A percentile compares a stretch with the other conserved stretches of the same genome.
These are phyloP conservation scores for Podila epigama DNA, from an alignment of 192 early-diverging fungal species.

Conservation along the genomic window DNA sequence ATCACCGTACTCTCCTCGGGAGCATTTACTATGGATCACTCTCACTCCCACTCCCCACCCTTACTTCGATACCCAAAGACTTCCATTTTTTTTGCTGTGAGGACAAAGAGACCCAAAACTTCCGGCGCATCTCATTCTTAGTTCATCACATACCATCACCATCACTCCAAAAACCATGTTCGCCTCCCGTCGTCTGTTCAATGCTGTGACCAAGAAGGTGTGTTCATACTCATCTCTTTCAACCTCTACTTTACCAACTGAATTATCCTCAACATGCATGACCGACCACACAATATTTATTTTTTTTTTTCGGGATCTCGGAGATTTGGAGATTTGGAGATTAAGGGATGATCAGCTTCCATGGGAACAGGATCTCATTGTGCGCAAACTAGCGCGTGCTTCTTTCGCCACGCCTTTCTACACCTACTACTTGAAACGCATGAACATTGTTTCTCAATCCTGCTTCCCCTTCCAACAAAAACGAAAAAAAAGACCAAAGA, in stretches of 20 bases:
- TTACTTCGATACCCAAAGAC: no score
- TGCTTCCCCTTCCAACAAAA: neutral
- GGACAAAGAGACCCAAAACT: no score
- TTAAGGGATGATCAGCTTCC: neutral
- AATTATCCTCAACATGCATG: no score
- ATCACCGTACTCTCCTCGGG: neutral
- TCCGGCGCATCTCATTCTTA: no score
- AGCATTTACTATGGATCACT: neutral
- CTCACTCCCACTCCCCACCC: neutral
- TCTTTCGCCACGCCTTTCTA: neutral
- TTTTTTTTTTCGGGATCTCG: neutral
- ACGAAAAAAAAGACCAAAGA: neutral
- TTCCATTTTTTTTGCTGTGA: no score
- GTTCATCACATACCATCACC: neutral
- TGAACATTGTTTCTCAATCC: no score
- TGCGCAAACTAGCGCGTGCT: neutral
- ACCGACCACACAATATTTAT: no score
- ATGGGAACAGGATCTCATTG: neutral
- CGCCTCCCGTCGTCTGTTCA: conserved; percentile 43
- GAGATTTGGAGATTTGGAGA: no score
- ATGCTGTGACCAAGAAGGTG: conserved; percentile 45
- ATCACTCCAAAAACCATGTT: conserved; percentile 26
- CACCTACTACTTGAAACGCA: neutral
- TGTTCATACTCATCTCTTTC: no score
- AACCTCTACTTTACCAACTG: neutral